Percentiles rank a stretch among this genome's conserved stretches.
phyloP scores from a whole-genome alignment of 768 basidiomycete genomes.

The Tricholoma sp. region DNA sequence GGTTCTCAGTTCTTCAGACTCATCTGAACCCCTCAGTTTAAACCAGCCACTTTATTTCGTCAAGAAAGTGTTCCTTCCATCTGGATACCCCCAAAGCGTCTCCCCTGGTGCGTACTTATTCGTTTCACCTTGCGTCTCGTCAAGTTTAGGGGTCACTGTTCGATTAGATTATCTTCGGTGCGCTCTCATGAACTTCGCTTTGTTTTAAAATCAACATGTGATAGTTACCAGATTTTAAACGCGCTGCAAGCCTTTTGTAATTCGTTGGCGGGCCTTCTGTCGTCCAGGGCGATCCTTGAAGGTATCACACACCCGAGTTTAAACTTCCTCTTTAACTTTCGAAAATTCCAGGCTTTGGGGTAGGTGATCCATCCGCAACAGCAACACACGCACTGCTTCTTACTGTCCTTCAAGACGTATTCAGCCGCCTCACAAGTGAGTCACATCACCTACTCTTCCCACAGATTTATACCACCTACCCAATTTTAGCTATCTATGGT shows the following conservation, averaged over 20 bases:
- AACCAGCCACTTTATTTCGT: constrained; percentile 23
- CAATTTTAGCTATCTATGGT: constrained; percentile 48
- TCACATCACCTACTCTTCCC: background rate
- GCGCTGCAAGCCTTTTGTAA: constrained; percentile 68
- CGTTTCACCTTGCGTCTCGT: background rate
- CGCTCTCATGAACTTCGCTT: constrained; percentile 9
- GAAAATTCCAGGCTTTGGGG: constrained; percentile 49
- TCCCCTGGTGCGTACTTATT: constrained; percentile 41
- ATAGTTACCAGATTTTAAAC: constrained; percentile 63
- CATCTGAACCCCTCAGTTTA: background rate
- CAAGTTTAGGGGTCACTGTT: background rate
- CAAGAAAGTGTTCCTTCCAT: constrained; percentile 52
- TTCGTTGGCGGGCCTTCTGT: constrained; percentile 56
- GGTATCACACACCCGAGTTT: constrained; percentile 27
- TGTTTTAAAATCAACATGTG: constrained; percentile 4
- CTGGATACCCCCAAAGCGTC: constrained; percentile 57
- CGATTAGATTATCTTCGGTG: constrained; percentile 51
- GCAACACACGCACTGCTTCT: constrained; percentile 62
- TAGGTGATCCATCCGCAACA: constrained; percentile 62
- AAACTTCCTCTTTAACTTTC: background rate
- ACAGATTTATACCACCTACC: background rate
- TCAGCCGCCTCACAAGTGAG: constrained; percentile 60
- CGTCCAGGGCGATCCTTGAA: constrained; percentile 65
- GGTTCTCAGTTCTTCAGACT: constrained; percentile 4
- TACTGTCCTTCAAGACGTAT: constrained; percentile 61